Evolutionary conservation across 2,329 filamentous ascomycete genomes (phyloP).

Genomic region (Paraphoma sp.): DNA sequence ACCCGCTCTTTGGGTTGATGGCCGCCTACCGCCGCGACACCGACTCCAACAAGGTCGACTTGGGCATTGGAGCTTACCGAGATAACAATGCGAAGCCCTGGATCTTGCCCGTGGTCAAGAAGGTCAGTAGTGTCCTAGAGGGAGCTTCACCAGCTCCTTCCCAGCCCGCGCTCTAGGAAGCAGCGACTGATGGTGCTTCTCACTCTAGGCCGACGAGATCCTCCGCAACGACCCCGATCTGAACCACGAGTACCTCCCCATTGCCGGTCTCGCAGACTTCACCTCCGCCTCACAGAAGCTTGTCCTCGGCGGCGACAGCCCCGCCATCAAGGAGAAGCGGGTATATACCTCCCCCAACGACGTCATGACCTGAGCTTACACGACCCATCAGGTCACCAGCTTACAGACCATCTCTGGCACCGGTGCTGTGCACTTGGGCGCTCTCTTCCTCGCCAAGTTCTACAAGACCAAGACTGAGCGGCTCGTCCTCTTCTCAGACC

Average conservation of each 20-base stretch:
- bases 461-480: constrained; percentile 71
- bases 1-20: constrained; percentile 93
- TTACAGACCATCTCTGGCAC: constrained; percentile 97
- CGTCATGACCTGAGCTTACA: constrained; percentile 36
- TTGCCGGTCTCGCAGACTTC: constrained; percentile 85
- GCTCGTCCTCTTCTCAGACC: constrained; percentile 88
- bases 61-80: constrained; percentile 94
- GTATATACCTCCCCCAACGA: constrained; percentile 49
- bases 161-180: neutral
- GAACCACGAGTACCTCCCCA: constrained; percentile 98
- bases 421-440: constrained; percentile 91
- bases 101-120: constrained; percentile 94
- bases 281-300: constrained; percentile 90
- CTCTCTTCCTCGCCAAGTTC: constrained; percentile 92
- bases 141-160: constrained; percentile 1
- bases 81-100: constrained; percentile 96
- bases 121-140: constrained; percentile 64
- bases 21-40: constrained; percentile 83
- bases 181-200: constrained; percentile 25
- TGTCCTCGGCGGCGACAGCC: constrained; percentile 79
- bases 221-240: constrained; percentile 86
- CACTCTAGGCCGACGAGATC: constrained; percentile 80
- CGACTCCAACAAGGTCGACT: constrained; percentile 81
- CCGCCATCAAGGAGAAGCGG: constrained; percentile 84
- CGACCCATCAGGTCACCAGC: constrained; percentile 63